Evolutionary conservation across 2,329 filamentous ascomycete species (phyloP).

Genomic region (Talaromyces islandicus): DNA sequence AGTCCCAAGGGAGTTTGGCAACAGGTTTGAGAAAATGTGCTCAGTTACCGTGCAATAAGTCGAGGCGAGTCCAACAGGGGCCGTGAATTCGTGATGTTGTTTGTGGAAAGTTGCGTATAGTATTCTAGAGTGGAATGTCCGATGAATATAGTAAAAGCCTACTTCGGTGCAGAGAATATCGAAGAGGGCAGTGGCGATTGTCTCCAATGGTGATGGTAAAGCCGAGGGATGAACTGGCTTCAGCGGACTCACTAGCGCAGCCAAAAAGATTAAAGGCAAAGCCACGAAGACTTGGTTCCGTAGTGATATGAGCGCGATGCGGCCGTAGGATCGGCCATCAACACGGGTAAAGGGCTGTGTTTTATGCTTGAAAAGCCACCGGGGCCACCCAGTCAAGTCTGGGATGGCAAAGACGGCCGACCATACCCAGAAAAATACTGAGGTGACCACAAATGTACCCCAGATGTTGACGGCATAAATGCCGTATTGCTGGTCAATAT

Average conservation of each 20-base stretch:
- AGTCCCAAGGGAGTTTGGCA: slow-evolving; percentile 8
- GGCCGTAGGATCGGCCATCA: not conserved
- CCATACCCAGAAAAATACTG: not conserved
- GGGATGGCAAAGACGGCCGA: not conserved
- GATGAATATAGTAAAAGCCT: not conserved
- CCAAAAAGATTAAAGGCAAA: slow-evolving; percentile 2
- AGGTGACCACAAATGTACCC: not conserved
- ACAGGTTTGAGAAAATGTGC: slow-evolving; percentile 1
- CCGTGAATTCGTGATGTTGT: not conserved
- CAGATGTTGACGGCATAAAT: not conserved
- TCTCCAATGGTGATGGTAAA: not conserved
- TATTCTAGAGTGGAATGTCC: not conserved
- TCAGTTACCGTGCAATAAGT: not conserved
- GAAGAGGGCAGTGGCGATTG: not conserved
- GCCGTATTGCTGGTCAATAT: not conserved
- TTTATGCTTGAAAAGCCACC: not conserved
- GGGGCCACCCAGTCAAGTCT: not conserved
- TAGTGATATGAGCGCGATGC: slow-evolving; percentile 4
- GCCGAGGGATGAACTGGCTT: not conserved
- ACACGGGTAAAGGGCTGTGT: not conserved
- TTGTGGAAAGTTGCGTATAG: not conserved
- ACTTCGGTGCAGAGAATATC: not conserved
- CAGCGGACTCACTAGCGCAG: not conserved
- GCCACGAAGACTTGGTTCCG: slow-evolving; percentile 11
- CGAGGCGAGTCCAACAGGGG: not conserved